Evolutionary conservation across 2,329 filamentous ascomycete species (phyloP).

Genomic region (Scorias spongiosa): DNA sequence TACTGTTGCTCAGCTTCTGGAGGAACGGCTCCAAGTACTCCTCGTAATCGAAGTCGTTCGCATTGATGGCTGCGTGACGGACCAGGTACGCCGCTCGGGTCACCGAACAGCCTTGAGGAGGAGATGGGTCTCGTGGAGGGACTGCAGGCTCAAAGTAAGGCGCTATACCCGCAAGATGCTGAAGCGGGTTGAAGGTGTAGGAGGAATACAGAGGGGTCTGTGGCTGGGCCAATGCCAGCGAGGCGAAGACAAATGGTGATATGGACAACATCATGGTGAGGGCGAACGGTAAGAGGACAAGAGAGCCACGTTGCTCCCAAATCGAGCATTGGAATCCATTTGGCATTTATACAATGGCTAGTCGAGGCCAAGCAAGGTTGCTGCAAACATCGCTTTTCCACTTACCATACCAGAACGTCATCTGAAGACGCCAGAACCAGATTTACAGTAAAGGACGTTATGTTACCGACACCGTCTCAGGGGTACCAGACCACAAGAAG

Average conservation of each 20-base stretch:
- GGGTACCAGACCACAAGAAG: no score
- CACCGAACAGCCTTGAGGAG: constrained; percentile 37
- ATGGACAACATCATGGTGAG: not conserved
- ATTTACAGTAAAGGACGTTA: no score
- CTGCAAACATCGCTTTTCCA: no score
- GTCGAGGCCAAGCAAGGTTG: no score
- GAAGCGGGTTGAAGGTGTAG: constrained; percentile 32
- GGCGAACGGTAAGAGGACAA: no score
- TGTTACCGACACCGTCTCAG: no score
- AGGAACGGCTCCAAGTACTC: constrained; percentile 36
- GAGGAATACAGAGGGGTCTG: constrained; percentile 12
- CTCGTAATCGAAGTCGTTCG: constrained; percentile 38
- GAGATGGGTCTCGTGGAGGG: constrained; percentile 30
- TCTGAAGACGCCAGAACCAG: no score
- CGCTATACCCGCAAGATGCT: constrained; percentile 35
- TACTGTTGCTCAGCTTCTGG: constrained; percentile 43
- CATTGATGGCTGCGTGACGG: constrained; percentile 36
- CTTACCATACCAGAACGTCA: no score
- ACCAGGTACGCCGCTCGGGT: constrained; percentile 34
- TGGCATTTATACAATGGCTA: no score
- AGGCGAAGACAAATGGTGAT: constrained; percentile 2
- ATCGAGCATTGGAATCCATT: no score
- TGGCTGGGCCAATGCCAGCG: constrained; percentile 2
- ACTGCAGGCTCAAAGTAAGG: constrained; percentile 36
- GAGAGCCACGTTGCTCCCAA: no score